Evolutionary conservation across 73 alveolate species (phyloP).

Genomic region (Urostyla sp.): DNA sequence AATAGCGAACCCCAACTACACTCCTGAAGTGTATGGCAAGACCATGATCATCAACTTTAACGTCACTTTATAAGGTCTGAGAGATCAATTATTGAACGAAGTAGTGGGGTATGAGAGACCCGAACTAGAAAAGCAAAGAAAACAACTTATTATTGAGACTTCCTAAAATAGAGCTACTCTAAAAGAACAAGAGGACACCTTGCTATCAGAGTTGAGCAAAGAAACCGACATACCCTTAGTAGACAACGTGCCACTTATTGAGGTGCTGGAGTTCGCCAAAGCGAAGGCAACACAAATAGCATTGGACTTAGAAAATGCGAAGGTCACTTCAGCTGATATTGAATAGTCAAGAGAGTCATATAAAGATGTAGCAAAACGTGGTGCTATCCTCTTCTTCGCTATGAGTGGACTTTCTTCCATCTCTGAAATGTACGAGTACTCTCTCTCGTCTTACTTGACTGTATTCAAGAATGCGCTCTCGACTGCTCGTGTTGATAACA

Average conservation of each 20-base stretch:
- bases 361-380: constrained; percentile 96
- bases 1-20: constrained; percentile 98
- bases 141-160: constrained; percentile 94
- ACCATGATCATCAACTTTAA: constrained; percentile 98
- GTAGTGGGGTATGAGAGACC: constrained; percentile 99
- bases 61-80: constrained; percentile 97
- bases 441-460: constrained; percentile 96
- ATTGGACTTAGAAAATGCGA: constrained; percentile 94
- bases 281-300: constrained; percentile 96
- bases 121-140: constrained; percentile 96
- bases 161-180: constrained; percentile 93
- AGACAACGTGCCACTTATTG: constrained; percentile 96
- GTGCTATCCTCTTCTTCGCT: constrained; percentile 99
- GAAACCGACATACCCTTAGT: constrained; percentile 95
- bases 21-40: constrained; percentile 99
- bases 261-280: constrained; percentile 96
- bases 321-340: constrained; percentile 95
- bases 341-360: constrained; percentile 92
- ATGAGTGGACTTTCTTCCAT: constrained; percentile 98
- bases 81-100: constrained; percentile 98
- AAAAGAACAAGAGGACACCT: constrained; percentile 93
- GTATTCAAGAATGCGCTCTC: constrained; percentile 98
- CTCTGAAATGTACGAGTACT: constrained; percentile 99
- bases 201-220: constrained; percentile 84
- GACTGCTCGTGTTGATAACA: constrained; percentile 97